Percentiles rank a stretch among this genome's conserved stretches.
These are phyloP conservation scores for Forsythia suspensa DNA, from an alignment of 257 asterid species.

Conservation along the genomic window DNA sequence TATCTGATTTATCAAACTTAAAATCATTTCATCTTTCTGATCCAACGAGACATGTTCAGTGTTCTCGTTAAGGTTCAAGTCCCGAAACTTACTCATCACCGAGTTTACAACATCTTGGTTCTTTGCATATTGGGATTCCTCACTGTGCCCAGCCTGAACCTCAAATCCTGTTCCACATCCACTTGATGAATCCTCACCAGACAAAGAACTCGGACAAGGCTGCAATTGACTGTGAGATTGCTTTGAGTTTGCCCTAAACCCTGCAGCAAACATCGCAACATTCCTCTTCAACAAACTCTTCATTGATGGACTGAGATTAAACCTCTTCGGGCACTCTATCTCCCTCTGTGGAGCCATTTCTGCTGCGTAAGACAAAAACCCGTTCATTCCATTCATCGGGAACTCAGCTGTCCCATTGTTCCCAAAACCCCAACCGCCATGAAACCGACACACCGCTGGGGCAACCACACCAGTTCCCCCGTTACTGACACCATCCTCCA, in stretches of 20 bases:
- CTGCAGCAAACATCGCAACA: constrained; percentile 93
- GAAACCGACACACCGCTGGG: constrained; percentile 80
- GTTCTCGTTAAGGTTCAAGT: constrained; percentile 79
- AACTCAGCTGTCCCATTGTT: constrained; percentile 62
- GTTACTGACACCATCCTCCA: constrained; percentile 40
- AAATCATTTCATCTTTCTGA: constrained; percentile 79
- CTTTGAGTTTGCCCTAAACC: constrained; percentile 73
- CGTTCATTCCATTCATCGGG: constrained; percentile 56
- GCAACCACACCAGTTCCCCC: constrained; percentile 73
- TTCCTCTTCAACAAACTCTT: constrained; percentile 77
- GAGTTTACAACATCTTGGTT: constrained; percentile 77
- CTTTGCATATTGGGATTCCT: constrained; percentile 53
- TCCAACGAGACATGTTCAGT: constrained; percentile 55
- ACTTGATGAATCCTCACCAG: constrained; percentile 44
- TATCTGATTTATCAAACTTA: constrained; percentile 73
- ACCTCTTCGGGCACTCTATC: constrained; percentile 88
- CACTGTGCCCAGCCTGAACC: constrained; percentile 36
- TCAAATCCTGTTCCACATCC: constrained; percentile 31
- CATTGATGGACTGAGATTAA: constrained; percentile 88
- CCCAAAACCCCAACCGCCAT: constrained; percentile 90
- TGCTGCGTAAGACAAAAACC: constrained; percentile 52
- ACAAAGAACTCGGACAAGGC: constrained; percentile 52
- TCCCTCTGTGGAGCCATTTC: constrained; percentile 73
- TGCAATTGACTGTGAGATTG: constrained; percentile 57
- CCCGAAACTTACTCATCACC: constrained; percentile 75